Evolutionary conservation across 2,329 filamentous ascomycete species (phyloP), one percentile per base, ranked within the genome.

Genomic region (Penicillium italicum): DNA sequence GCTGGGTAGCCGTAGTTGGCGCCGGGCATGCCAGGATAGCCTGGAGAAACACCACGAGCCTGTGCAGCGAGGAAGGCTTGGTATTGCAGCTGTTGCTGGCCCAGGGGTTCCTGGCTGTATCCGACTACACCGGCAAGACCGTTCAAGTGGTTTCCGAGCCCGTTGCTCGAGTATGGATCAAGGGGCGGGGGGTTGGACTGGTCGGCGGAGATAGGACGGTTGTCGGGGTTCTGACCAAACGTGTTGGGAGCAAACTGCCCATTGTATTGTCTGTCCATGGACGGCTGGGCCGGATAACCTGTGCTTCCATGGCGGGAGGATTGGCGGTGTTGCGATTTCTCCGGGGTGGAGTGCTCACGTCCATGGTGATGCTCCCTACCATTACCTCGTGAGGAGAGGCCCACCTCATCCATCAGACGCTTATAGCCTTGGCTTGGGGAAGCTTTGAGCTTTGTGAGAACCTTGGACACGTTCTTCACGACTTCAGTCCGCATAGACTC

Each of bases 331-430:
- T 76, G 74, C 26, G 77, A 70, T 53, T 77, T 77, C 34, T 76
- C 74, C 6, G 67, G 55, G 30, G 70, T 71, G 45, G 72, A 65
- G 58, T 74, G 71, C 16, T 77, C 74, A 37, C 74, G 71, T 40
- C 63, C 67, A 55, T 75, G 69, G 50, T 74, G 72, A 49, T 73
- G 71, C 30, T 78, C 76, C 40, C 72, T 70, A 30, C 70, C 66
- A 47, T 65, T 65, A 37, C 72, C 69, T 33, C 76, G 72, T 43
- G 76, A 77, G 18, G 93, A 95, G 36, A 99, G 78, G 57, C 93
- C 92, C 64, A 99, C 94, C 72, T 99, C 94, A 68, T 99, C 94
- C 94, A 99, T 99, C 57, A 99, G 78, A 50, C 94, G 88, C 81
- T 97, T 99, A 79, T 99, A 99, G 50, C 94, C 94, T 76, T 97